A percentile compares a stretch with the other conserved stretches of the same genome.
Conservation (phyloP, 176 grass and related monocot species). For the Rhipidocladum racemiflorum region DNA sequence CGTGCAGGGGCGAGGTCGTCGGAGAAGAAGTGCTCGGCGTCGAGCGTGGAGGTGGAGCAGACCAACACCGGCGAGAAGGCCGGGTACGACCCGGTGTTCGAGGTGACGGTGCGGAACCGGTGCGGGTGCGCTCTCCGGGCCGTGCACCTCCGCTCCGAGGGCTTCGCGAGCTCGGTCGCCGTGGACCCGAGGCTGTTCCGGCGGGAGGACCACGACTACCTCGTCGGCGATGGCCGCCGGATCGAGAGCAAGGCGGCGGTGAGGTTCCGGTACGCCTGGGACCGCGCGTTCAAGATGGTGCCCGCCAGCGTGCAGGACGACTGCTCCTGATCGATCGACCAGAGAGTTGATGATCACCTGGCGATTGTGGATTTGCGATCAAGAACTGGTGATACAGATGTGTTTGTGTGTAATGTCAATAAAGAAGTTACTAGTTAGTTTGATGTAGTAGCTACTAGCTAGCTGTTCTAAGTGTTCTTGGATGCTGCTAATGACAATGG, state of each 20-base stretch:
- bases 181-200: conserved; percentile 65
- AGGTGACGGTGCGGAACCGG: conserved; percentile 59
- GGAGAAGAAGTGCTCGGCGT: conserved; percentile 25
- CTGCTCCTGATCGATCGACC: conserved; percentile 20
- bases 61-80: conserved; percentile 46
- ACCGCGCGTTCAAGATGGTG: conserved; percentile 64
- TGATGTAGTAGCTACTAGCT: background rate
- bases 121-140: conserved; percentile 47
- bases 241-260: conserved; percentile 30
- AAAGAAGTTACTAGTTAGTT: background rate
- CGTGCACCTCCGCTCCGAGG: conserved; percentile 48
- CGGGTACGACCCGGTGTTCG: conserved; percentile 55
- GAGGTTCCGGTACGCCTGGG: conserved; percentile 68
- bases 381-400: background rate
- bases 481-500: background rate
- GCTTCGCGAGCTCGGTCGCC: conserved; percentile 61
- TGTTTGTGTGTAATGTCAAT: background rate
- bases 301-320: conserved; percentile 35
- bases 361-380: background rate
- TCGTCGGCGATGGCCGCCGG: conserved; percentile 46
- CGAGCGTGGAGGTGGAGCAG: conserved; percentile 53
- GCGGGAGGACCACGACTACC: conserved; percentile 39
- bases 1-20: background rate
- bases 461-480: background rate
- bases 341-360: background rate